Base-by-base conservation (phyloP, 2,329 filamentous ascomycete genomes). In the Neofusicoccum ribis region DNA sequence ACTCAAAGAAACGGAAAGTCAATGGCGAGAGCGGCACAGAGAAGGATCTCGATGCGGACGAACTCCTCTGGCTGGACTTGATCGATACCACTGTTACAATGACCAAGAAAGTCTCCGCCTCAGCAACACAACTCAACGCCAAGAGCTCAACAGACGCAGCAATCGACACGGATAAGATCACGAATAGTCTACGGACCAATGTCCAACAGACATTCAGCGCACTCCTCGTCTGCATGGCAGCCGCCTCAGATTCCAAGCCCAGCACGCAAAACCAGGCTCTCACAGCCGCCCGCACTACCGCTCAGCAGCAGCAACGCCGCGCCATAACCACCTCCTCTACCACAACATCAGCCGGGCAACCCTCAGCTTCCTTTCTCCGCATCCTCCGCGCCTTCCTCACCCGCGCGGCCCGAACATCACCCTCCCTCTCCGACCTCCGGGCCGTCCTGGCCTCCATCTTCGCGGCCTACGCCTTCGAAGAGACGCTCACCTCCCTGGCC, bases 181-280 rank as follows among this genome's bases (percentile, higher is more conserved):
- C 90, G 37, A 81, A 83, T 0, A 84, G 89, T 11, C 83, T 97
- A 27, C 90, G 93, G 2, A 87, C 86, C 2, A 84, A 94, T 27
- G 93, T 98, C 6, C 95, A 99, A 74, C 89, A 93, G 71, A 91
- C 91, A 1, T 98, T 99, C 74, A 96, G 92, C 3, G 90, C 93
- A 0, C 84, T 98, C 15, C 85, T 97, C 27, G 87, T 89, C 1
- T 88, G 90, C 0, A 92, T 91, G 15, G 78, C 77, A 5, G 71
- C 70, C 20, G 67, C 68, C 11, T 74, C 74, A 2, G 71, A 73
- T 17, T 41, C 70, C 11, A 73, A 76, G 8, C 72, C 74, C 34
- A 68, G 31, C 74, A 14, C 68, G 2, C 50, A 75, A 9, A 71
- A 73, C 23, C 68, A 34, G 73, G 12, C 68, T 14, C 61, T 52